Base-by-base conservation (phyloP, 768 basidiomycete genomes). In the Lentinula boryana region DNA sequence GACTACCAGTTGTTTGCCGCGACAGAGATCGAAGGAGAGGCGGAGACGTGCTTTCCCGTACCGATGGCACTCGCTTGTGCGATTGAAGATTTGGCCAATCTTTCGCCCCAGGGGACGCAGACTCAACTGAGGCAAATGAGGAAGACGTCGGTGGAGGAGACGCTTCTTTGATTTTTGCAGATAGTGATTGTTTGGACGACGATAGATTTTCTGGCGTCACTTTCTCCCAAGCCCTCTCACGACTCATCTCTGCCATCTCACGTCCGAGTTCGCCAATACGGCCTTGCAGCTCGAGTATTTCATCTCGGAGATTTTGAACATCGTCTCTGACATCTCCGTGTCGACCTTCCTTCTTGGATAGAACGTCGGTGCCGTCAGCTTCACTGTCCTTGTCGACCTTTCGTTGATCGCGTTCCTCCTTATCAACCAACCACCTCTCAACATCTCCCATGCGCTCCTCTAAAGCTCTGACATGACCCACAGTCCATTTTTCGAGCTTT, bases 381-480 rank as follows among this genome's bases (percentile, higher is more conserved):
- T 36, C 18, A 40, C 8, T 41, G 31, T 13, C 40, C 13, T 43
- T 8, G 10, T 27, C 46, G 44, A 49, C 48, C 13, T 64, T 53
- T 9, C 69, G 64, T 40, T 49, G 64, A 62, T 60, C 62, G 64
- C 32, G 60, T 61, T 79, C 85, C 73, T 93, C 91, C 68, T 88
- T 91, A 63, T 92, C 91, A 5, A 93, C 91, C 8, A 93, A 77
- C 89, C 90, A 94, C 49, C 86, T 80, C 69, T 94, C 92, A n/a
- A 94, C 92, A 60, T 94, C 92, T 62, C 86, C 85, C 91, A 94
- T 94, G 35, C 92, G 83, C 18, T 93, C 92, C 65, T 94, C 92
- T n/a, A 94, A 74, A 1, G 92, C 92, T 58, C 92, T 85, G 2
- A 93, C 91, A 65, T 94, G 92, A 5, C 89, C 85, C 2, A 94